Conservation (phyloP, 192 early-diverging fungal species). For the Borealophlyctis nickersoniae region DNA sequence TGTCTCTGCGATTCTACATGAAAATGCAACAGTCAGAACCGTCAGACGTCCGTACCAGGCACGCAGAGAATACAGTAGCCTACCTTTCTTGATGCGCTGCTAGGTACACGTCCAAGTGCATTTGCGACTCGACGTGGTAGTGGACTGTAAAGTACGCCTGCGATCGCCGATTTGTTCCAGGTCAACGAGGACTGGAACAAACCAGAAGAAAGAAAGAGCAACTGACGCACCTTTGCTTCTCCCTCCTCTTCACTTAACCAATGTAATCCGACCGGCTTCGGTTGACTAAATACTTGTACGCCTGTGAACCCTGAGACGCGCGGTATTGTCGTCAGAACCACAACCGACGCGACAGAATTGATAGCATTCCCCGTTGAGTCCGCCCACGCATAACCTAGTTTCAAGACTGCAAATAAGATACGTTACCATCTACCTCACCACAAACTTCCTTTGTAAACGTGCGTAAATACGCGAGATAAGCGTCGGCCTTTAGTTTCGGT, state of each 20-base stretch:
- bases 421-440: conserved; percentile 27
- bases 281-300: conserved; percentile 38
- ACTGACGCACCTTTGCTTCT: conserved; percentile 28
- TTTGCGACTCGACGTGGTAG: conserved; percentile 41
- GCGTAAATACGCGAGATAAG: conserved; percentile 45
- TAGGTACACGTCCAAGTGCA: conserved; percentile 39
- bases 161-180: too few species aligned
- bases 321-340: too few species aligned
- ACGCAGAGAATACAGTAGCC: neutral
- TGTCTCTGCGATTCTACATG: conserved; percentile 19
- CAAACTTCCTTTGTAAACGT: conserved; percentile 34
- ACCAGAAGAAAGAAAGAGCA: neutral
- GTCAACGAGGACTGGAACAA: neutral
- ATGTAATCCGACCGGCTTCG: conserved; percentile 44
- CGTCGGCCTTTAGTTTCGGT: conserved; percentile 43
- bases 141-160: conserved; percentile 41
- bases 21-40: neutral
- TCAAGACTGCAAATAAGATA: neutral
- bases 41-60: neutral
- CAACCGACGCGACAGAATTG: too few species aligned
- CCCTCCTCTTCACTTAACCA: conserved; percentile 49
- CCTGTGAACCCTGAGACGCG: conserved; percentile 40
- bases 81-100: conserved; percentile 28
- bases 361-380: neutral
- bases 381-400: neutral